Percentiles rank a stretch among this genome's conserved stretches.
Evolutionary conservation across 352 stramenopile genomes (phyloP).

Genomic region (Blastocystis sp.): DNA sequence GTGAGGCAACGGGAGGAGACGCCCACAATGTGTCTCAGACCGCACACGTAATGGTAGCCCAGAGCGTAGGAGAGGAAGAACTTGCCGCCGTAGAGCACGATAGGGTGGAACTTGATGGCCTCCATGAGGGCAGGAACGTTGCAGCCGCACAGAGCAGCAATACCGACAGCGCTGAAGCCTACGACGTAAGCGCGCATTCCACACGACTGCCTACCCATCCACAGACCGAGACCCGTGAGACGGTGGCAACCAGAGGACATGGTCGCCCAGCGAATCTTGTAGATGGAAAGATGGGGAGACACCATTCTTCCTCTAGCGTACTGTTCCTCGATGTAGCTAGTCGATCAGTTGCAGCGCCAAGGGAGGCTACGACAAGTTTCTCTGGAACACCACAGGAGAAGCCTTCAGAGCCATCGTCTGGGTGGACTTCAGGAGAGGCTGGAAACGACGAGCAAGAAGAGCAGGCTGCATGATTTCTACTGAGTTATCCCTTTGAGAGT

Average conservation of each 20-base stretch:
- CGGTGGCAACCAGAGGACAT: slow-evolving; percentile 68
- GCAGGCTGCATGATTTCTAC: slow-evolving; percentile 51
- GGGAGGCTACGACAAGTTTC: slow-evolving; percentile 28
- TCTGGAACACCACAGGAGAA: slow-evolving; percentile 64
- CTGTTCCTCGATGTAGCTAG: slow-evolving; percentile 69
- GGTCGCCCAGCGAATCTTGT: slow-evolving; percentile 70
- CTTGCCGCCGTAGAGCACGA: slow-evolving; percentile 65
- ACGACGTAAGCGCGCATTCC: background rate
- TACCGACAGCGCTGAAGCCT: slow-evolving; percentile 69
- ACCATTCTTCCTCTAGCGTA: slow-evolving; percentile 70
- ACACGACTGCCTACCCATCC: slow-evolving; percentile 25
- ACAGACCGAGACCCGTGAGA: slow-evolving; percentile 68
- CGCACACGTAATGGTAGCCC: slow-evolving; percentile 61
- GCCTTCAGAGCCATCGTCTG: slow-evolving; percentile 52
- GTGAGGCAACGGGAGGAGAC: background rate
- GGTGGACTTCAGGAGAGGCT: slow-evolving; percentile 53
- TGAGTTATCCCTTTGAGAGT: background rate
- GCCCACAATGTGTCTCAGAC: slow-evolving; percentile 66
- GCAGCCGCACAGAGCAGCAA: slow-evolving; percentile 61
- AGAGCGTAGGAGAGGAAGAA: slow-evolving; percentile 70
- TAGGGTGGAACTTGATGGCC: slow-evolving; percentile 62
- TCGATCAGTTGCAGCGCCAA: background rate
- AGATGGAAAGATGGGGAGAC: slow-evolving; percentile 70
- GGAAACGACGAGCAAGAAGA: slow-evolving; percentile 65
- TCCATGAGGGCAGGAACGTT: slow-evolving; percentile 65